Evolutionary conservation across 495 filamentous ascomycete genomes (phyloP), one percentile per base, ranked within the genome.

Genomic region (Aspergillus carlsbadensis): DNA sequence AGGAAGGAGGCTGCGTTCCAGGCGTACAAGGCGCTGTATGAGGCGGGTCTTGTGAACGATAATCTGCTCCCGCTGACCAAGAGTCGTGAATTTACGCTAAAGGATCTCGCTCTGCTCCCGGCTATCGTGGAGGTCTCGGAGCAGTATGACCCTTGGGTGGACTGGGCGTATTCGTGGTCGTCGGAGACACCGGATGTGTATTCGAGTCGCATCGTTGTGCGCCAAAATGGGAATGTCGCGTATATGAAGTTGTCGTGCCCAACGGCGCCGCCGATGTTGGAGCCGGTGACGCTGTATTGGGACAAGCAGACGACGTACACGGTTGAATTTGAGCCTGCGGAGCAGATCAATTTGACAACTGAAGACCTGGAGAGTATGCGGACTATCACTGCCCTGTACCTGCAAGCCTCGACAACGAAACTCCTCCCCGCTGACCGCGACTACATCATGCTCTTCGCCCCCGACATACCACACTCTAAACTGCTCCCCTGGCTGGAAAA

Each of bases 1-100:
- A 84, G 76, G 58, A 89, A 87, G 58, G 94, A 97, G 64, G 87
- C 90, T 2, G 89, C 91, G 0, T 94, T 96, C 50, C 81, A 90
- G 62, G 89, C 92, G 11, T 96, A 93, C 64, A 70, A 79, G 22
- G 78, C 78, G 2, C 77, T 98, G 0, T 84, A 91, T 63, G 55
- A 82, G 33, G 85, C 81, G 37, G 86, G 87, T 0, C 72, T 96
- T 20, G 70, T 97, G 18, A 91, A 92, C 47, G 81, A 96, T 39
- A 83, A 96, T 58, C 76, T 97, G 1, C 74, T 96, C 52, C 93
- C 94, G 1, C 31, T 71, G 47, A 68, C 62, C 1, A 53, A 63
- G 10, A 70, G 65, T 26, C 54, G 61, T 5, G 68, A 69, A 24
- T 55, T 68, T 4, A 47, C 43, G 2, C 40, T 52, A 13, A 46